phyloP scores from a whole-genome alignment of 1,139 yeast species.

The Protomyces pachydermus region DNA sequence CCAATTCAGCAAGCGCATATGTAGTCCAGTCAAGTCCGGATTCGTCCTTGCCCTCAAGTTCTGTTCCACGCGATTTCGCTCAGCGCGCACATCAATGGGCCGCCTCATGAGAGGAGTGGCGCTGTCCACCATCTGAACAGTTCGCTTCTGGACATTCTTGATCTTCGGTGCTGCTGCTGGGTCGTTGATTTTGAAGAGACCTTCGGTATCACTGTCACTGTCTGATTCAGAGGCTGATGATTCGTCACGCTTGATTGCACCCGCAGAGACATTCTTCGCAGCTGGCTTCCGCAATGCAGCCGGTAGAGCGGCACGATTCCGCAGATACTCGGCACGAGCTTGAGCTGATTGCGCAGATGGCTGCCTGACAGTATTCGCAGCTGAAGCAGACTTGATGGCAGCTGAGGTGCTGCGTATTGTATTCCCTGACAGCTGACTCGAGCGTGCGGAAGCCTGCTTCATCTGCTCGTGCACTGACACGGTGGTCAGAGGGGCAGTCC shows the following conservation, averaged over 20 bases:
- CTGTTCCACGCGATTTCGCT: constrained; percentile 61
- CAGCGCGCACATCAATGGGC: constrained; percentile 33
- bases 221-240: constrained; percentile 27
- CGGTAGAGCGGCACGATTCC: constrained; percentile 20
- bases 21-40: constrained; percentile 72
- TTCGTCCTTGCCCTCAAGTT: constrained; percentile 74
- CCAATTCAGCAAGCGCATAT: constrained; percentile 70
- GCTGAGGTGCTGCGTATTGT: not conserved
- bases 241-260: constrained; percentile 11
- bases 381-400: not conserved
- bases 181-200: constrained; percentile 32
- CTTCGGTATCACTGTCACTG: constrained; percentile 34
- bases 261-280: constrained; percentile 22
- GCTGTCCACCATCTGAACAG: constrained; percentile 16
- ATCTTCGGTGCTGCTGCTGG: constrained; percentile 16
- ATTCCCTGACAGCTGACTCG: not conserved
- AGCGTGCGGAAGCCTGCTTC: not conserved
- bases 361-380: not conserved
- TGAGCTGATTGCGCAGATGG: constrained; percentile 3
- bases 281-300: constrained; percentile 7
- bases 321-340: constrained; percentile 13
- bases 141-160: constrained; percentile 15
- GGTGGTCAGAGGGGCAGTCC: not conserved
- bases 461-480: constrained; percentile 18
- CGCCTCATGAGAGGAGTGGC: constrained; percentile 28